Conservation (phyloP, 2,329 filamentous ascomycete species). For the Didymella exigua region DNA sequence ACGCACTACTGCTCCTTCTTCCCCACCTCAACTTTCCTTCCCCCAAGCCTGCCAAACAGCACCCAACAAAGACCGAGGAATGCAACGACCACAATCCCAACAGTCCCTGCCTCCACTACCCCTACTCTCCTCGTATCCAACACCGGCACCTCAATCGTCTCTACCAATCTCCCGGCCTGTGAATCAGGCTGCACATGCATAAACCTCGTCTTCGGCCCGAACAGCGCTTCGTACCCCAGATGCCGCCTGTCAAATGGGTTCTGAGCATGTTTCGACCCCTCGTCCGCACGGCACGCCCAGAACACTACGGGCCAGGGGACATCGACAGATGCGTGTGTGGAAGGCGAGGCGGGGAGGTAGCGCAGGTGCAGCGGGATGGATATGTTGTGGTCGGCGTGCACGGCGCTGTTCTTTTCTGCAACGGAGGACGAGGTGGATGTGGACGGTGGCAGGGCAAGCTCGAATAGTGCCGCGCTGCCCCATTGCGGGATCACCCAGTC, state of each 20-base stretch:
- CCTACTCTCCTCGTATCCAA: conserved; percentile 22
- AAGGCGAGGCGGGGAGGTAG: conserved; percentile 64
- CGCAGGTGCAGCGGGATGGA: conserved; percentile 84
- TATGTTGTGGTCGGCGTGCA: conserved; percentile 60
- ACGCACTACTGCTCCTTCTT: conserved; percentile 32
- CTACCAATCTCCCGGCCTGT: conserved; percentile 4
- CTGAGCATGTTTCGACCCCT: conserved; percentile 67
- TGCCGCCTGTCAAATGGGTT: conserved; percentile 87
- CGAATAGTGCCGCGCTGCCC: conserved; percentile 79
- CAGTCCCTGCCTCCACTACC: conserved; percentile 53
- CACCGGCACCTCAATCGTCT: conserved; percentile 12
- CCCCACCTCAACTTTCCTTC: conserved; percentile 10
- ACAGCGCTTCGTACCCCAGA: conserved; percentile 84
- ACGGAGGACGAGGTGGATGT: neutral
- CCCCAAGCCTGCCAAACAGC: conserved; percentile 34
- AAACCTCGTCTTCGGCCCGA: conserved; percentile 77
- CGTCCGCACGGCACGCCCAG: conserved; percentile 80
- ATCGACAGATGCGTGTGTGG: conserved; percentile 51
- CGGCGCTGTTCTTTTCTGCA: neutral
- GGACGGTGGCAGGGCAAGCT: conserved; percentile 65
- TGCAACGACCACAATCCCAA: conserved; percentile 51
- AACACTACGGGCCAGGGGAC: conserved; percentile 84
- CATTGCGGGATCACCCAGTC: conserved; percentile 77
- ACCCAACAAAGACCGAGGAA: conserved; percentile 54
- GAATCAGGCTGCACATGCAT: conserved; percentile 65